phyloP scores from a whole-genome alignment of 202 grass and related monocot species.

The Musa balbisiana region DNA sequence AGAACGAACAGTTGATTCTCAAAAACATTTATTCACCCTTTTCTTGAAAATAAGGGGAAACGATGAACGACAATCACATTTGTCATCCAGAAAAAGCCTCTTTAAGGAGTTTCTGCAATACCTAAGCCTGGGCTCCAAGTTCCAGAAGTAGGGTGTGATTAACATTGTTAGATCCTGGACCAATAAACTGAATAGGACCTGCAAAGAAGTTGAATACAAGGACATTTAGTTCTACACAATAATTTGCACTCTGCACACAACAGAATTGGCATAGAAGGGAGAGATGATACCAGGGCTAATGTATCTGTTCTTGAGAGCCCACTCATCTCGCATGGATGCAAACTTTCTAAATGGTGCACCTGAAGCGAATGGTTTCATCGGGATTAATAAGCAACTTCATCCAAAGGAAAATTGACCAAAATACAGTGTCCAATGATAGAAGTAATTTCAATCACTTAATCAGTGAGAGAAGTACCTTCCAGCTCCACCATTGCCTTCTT shows the following conservation, averaged over 20 bases:
- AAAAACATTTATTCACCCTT: too few relatives aligned
- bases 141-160: constrained; percentile 95
- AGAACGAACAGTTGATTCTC: too few relatives aligned
- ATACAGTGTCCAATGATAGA: not conserved
- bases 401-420: not conserved
- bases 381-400: not conserved
- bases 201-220: constrained; percentile 8
- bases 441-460: not conserved
- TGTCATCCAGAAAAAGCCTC: too few relatives aligned
- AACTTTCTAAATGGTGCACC: constrained; percentile 85
- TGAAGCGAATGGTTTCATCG: constrained; percentile 16
- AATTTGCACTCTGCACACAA: not conserved
- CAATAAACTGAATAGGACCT: constrained; percentile 90
- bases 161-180: constrained; percentile 55
- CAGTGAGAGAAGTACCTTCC: constrained; percentile 43
- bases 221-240: not conserved
- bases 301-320: constrained; percentile 82
- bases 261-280: not conserved
- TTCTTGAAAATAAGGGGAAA: too few relatives aligned
- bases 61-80: too few relatives aligned
- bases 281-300: constrained; percentile 72
- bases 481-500: constrained; percentile 99
- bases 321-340: constrained; percentile 64
- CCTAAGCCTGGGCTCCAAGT: constrained; percentile 51
- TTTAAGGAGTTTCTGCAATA: too few relatives aligned